Percentiles rank a stretch among this genome's conserved stretches.
These are phyloP conservation scores for Trametes maxima DNA, from an alignment of 768 basidiomycete genomes.

Conservation along the genomic window DNA sequence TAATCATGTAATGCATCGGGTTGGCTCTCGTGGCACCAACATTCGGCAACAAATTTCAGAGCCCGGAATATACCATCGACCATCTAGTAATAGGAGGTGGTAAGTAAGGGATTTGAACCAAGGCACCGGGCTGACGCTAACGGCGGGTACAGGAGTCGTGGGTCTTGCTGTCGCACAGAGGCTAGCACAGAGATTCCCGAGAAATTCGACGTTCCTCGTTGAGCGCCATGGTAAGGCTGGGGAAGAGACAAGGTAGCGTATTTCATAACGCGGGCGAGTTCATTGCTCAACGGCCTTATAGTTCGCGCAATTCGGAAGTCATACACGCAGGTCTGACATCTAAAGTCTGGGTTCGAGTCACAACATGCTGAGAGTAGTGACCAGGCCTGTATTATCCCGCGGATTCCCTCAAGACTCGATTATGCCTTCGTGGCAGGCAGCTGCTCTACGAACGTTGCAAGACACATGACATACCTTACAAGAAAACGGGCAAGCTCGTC, in stretches of 20 bases:
- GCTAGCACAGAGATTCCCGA: constrained; percentile 62
- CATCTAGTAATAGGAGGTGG: constrained; percentile 90
- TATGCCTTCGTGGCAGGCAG: constrained; percentile 86
- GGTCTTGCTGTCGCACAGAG: constrained; percentile 86
- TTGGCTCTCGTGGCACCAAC: background rate
- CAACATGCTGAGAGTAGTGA: background rate
- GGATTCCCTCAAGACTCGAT: constrained; percentile 78
- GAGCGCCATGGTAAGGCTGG: constrained; percentile 78
- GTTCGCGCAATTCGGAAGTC: constrained; percentile 94
- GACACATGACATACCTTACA: constrained; percentile 60
- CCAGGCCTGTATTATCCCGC: constrained; percentile 84
- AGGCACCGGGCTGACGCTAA: background rate
- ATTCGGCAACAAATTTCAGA: constrained; percentile 35
- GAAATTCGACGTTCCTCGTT: constrained; percentile 75
- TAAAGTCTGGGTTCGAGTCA: background rate
- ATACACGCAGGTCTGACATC: constrained; percentile 77
- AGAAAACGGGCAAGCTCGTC: constrained; percentile 86
- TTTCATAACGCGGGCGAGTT: background rate
- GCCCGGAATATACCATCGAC: constrained; percentile 75
- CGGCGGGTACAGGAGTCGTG: constrained; percentile 59
- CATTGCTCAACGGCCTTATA: constrained; percentile 32
- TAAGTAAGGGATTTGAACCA: constrained; percentile 27
- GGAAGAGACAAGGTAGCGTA: constrained; percentile 78
- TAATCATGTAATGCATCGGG: background rate
- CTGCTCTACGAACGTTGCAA: constrained; percentile 81